Percentiles rank a stretch among this genome's conserved stretches.
Conservation (phyloP, 2,329 filamentous ascomycete genomes). For the Aaosphaeria pasadenensis region DNA sequence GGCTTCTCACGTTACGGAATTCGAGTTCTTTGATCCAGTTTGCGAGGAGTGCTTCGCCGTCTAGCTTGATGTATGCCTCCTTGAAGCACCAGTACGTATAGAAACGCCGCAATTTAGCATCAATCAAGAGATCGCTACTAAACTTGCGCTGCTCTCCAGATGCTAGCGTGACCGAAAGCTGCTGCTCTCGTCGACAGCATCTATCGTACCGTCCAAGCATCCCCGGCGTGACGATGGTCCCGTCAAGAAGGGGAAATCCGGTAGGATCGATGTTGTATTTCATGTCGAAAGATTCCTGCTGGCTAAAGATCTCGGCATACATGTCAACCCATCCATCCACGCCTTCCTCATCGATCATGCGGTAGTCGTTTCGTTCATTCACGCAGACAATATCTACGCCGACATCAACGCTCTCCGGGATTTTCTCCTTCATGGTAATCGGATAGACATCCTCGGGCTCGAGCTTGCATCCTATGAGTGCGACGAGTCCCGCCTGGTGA, state of each 20-base stretch:
- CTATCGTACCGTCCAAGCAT: slow-evolving; percentile 45
- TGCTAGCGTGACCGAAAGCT: slow-evolving; percentile 37
- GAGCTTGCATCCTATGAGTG: slow-evolving; percentile 52
- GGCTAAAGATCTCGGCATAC: slow-evolving; percentile 67
- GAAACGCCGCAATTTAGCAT: slow-evolving; percentile 65
- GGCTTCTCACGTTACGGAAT: slow-evolving; percentile 62
- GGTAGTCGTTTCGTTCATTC: slow-evolving; percentile 64
- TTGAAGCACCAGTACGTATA: slow-evolving; percentile 78
- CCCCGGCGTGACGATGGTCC: slow-evolving; percentile 37
- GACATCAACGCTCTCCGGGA: slow-evolving; percentile 46
- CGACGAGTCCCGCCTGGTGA: slow-evolving; percentile 74
- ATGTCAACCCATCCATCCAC: slow-evolving; percentile 69
- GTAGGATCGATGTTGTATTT: slow-evolving; percentile 49
- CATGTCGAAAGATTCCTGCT: slow-evolving; percentile 60
- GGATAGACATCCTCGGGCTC: background rate
- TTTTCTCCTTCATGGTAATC: background rate
- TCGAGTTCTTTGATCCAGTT: slow-evolving; percentile 69
- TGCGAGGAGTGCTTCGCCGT: slow-evolving; percentile 72
- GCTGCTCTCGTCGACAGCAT: slow-evolving; percentile 36
- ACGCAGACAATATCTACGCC: slow-evolving; percentile 77
- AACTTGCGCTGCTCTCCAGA: slow-evolving; percentile 36
- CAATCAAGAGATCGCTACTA: slow-evolving; percentile 48
- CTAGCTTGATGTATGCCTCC: slow-evolving; percentile 81
- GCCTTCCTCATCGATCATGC: slow-evolving; percentile 57
- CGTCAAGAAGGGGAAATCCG: slow-evolving; percentile 45